A percentile compares a stretch with the other conserved stretches of the same genome.
Conservation (phyloP, 495 filamentous ascomycete genomes). For the Penicillium canescens region DNA sequence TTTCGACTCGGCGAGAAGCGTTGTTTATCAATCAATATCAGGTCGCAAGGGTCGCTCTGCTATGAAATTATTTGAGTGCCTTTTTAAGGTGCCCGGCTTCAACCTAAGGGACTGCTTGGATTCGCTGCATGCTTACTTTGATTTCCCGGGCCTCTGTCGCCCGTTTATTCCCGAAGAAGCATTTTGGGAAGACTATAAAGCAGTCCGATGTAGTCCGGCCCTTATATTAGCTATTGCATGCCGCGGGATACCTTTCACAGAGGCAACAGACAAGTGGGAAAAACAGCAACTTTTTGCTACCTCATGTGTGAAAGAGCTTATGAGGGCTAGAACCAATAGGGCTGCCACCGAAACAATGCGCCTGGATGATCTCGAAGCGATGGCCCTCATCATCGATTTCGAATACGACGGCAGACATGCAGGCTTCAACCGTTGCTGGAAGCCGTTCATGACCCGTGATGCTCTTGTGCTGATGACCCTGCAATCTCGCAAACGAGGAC, state of each 20-base stretch:
- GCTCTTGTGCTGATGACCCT: conserved; percentile 14
- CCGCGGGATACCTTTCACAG: conserved; percentile 15
- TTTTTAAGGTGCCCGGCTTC: too few species aligned
- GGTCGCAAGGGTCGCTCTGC: too few species aligned
- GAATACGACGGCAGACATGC: conserved; percentile 10
- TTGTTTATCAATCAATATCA: too few species aligned
- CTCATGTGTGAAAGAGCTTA: conserved; percentile 8
- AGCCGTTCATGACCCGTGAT: conserved; percentile 9
- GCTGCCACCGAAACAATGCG: conserved; percentile 1
- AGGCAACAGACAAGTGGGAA: conserved; percentile 4
- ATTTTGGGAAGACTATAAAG: conserved; percentile 13
- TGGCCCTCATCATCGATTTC: conserved; percentile 18
- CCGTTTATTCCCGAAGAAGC: conserved; percentile 14
- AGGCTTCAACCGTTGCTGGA: conserved; percentile 1
- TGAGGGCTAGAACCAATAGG: background rate
- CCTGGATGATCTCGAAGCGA: conserved; percentile 17
- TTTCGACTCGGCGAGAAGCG: too few species aligned
- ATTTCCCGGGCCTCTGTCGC: conserved; percentile 8
- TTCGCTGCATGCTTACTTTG: conserved; percentile 5
- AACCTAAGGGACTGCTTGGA: too few species aligned
- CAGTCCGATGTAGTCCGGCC: conserved; percentile 1
- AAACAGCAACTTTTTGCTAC: conserved; percentile 7
- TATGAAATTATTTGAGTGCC: too few species aligned
- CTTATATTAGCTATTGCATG: conserved; percentile 15
- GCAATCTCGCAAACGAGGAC: background rate